Conservation (phyloP, 257 asterid species). For the Mentha longifolia region DNA sequence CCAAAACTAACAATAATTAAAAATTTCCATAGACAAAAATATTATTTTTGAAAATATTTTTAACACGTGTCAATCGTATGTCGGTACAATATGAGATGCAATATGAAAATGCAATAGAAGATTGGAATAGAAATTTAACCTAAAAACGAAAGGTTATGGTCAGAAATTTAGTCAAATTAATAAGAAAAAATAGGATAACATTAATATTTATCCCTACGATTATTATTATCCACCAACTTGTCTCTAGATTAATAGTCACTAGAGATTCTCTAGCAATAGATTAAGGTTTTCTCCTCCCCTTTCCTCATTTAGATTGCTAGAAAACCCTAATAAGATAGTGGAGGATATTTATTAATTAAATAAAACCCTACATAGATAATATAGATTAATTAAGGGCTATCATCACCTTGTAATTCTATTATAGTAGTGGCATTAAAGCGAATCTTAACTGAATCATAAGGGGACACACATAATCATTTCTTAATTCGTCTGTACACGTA, state of each 20-base stretch:
- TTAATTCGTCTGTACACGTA: slow-evolving; percentile 34
- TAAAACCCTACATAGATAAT: slow-evolving; percentile 30
- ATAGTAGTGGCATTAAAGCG: slow-evolving; percentile 37
- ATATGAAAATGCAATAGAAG: too few species aligned
- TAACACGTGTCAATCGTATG: too few species aligned
- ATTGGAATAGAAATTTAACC: too few species aligned
- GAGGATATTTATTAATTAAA: background rate
- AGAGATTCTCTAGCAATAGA: background rate
- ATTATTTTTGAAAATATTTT: too few species aligned
- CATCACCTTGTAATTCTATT: slow-evolving; percentile 18
- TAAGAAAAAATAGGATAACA: too few species aligned
- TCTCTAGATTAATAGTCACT: background rate
- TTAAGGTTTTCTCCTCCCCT: slow-evolving; percentile 22
- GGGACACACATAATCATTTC: slow-evolving; percentile 40
- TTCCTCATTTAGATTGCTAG: slow-evolving; percentile 21
- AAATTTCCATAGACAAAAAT: too few species aligned
- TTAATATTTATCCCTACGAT: too few species aligned
- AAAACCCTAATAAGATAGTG: background rate
- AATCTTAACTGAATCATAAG: slow-evolving; percentile 43
- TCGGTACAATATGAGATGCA: too few species aligned
- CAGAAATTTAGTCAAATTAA: too few species aligned
- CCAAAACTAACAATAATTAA: too few species aligned
- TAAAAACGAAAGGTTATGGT: too few species aligned
- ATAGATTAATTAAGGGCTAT: background rate
- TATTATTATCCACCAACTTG: too few species aligned